Conservation (phyloP, 148 eudicot species). For the Pouteria glomerata region DNA sequence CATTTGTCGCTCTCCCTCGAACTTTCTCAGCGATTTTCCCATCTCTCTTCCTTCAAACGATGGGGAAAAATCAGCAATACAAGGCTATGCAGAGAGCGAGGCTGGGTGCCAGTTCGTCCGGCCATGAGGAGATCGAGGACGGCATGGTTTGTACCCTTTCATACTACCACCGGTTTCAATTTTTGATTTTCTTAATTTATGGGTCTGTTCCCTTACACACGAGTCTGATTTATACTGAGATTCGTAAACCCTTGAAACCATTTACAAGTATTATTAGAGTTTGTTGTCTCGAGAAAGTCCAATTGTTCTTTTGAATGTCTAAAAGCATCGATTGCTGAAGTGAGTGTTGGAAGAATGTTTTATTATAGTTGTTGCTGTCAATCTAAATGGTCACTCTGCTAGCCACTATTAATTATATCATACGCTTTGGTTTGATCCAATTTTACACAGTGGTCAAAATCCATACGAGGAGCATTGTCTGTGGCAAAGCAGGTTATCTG, state of each 20-base stretch:
- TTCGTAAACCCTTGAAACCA: neutral
- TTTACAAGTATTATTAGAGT: neutral
- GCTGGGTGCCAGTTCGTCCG: neutral
- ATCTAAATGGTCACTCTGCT: too few relatives aligned
- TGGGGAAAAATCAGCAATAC: constrained; percentile 2
- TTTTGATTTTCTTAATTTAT: neutral
- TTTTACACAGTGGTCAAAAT: neutral
- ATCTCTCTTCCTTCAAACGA: neutral
- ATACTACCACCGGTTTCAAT: neutral
- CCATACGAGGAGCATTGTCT: neutral
- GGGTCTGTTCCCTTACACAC: neutral
- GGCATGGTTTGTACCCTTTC: constrained; percentile 6
- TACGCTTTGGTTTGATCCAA: neutral
- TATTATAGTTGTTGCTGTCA: too few relatives aligned
- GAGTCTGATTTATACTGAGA: neutral
- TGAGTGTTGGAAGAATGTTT: neutral
- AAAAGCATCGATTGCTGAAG: neutral
- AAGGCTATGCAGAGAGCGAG: constrained; percentile 1
- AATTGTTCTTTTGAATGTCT: neutral
- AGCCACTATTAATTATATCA: neutral
- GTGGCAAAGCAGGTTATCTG: too few relatives aligned
- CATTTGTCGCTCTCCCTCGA: neutral
- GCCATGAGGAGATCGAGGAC: neutral
- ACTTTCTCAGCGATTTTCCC: neutral
- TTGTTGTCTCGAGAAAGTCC: neutral